Evolutionary conservation across 208 protist genomes (phyloP).

Genomic region (Trichomonas gallinae): DNA sequence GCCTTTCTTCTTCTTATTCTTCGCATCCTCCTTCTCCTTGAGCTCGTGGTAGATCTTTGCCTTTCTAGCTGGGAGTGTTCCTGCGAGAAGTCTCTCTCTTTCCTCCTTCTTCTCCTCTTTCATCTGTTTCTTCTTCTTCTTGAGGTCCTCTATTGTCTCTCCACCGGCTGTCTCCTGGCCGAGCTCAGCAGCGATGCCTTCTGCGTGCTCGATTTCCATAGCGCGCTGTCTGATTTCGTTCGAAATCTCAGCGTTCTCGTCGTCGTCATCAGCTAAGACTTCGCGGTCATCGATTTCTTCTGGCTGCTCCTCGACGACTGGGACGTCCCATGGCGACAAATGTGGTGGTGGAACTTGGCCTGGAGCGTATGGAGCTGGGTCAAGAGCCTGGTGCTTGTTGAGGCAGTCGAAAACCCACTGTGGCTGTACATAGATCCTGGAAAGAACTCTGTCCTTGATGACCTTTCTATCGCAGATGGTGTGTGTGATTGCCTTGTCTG

Average conservation of each 20-base stretch:
- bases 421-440: not conserved
- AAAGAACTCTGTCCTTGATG: not conserved
- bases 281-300: not conserved
- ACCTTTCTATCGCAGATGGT: not conserved
- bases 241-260: not conserved
- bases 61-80: not conserved
- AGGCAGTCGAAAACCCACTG: constrained; percentile 15
- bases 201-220: not conserved
- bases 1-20: not conserved
- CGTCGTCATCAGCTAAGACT: not conserved
- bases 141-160: not conserved
- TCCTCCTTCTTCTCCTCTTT: constrained; percentile 7
- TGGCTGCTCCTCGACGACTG: not conserved
- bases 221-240: not conserved
- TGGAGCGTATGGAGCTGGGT: not conserved
- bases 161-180: not conserved
- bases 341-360: not conserved
- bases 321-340: not conserved
- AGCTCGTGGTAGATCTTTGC: not conserved
- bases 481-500: not conserved
- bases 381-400: not conserved
- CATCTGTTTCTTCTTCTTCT: not conserved
- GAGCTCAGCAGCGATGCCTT: not conserved
- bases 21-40: not conserved
- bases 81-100: not conserved